Percentiles rank a stretch among this genome's conserved stretches.
These are phyloP conservation scores for Dactylorhiza incarnata DNA, from an alignment of 106 monocot genomes.

Conservation along the genomic window DNA sequence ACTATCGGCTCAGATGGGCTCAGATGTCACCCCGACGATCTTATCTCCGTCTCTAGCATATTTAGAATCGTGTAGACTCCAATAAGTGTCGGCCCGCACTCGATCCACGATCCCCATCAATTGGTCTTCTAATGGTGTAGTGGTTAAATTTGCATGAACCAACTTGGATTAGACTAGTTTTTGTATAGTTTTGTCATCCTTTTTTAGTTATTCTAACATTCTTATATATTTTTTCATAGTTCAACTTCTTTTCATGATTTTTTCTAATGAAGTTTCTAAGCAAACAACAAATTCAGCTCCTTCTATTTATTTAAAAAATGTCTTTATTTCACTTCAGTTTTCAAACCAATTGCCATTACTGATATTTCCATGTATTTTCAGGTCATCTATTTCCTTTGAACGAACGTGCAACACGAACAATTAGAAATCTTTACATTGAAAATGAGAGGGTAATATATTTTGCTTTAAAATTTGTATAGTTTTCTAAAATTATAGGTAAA, in stretches of 20 bases:
- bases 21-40: no score
- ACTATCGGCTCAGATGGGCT: no score
- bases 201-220: background rate
- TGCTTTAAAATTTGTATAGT: background rate
- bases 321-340: background rate
- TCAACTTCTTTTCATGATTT: background rate
- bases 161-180: background rate
- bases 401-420: constrained; percentile 80
- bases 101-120: no score
- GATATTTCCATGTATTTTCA: constrained; percentile 30
- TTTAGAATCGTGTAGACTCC: no score
- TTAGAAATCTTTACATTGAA: constrained; percentile 80
- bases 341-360: background rate
- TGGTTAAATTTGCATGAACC: background rate
- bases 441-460: constrained; percentile 83
- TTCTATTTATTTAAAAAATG: no score
- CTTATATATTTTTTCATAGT: background rate
- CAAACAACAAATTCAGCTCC: background rate
- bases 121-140: no score
- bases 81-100: no score
- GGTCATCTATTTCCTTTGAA: constrained; percentile 76
- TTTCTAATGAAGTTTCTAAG: background rate
- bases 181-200: background rate
- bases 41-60: no score
- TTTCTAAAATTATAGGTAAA: background rate